A percentile compares a stretch with the other conserved stretches of the same genome.
Conservation (phyloP, 805 yeast species). For the Candida ortonii region DNA sequence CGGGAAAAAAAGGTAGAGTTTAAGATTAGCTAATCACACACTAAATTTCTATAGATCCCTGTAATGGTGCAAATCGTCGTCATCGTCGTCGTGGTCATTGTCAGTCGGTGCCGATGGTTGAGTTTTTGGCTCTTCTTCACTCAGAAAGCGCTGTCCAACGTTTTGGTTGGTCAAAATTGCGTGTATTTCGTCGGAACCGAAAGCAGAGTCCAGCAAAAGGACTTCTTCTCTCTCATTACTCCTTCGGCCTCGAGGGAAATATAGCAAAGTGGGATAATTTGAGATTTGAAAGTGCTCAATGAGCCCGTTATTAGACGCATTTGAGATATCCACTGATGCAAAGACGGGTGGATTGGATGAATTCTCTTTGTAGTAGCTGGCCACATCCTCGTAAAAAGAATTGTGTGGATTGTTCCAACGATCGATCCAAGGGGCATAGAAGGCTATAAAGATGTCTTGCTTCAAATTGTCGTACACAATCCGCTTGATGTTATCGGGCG, state of each 20-base stretch:
- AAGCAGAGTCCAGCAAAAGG: conserved; percentile 19
- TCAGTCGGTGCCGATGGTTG: conserved; percentile 24
- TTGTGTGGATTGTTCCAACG: conserved; percentile 32
- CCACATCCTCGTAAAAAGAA: conserved; percentile 33
- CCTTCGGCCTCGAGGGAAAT: conserved; percentile 18
- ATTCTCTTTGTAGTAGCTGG: conserved; percentile 24
- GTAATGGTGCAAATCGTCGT: conserved; percentile 19
- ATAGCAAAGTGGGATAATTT: conserved; percentile 32
- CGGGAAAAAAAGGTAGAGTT: not conserved
- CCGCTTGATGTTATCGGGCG: conserved; percentile 16
- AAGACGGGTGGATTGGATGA: conserved; percentile 26
- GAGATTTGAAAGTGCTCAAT: conserved; percentile 28
- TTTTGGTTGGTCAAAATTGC: conserved; percentile 31
- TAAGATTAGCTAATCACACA: conserved; percentile 2
- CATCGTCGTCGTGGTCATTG: conserved; percentile 21
- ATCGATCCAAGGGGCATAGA: conserved; percentile 37
- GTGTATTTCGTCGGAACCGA: conserved; percentile 28
- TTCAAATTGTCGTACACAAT: conserved; percentile 13
- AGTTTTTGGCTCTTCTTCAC: conserved; percentile 29
- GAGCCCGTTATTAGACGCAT: conserved; percentile 26
- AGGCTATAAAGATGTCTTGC: conserved; percentile 30
- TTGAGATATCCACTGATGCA: conserved; percentile 34
- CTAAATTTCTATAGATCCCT: conserved; percentile 18
- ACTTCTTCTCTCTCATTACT: conserved; percentile 15
- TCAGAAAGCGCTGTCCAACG: conserved; percentile 27